Evolutionary conservation across 768 basidiomycete species (phyloP).

Genomic region (Auricularia sp.): DNA sequence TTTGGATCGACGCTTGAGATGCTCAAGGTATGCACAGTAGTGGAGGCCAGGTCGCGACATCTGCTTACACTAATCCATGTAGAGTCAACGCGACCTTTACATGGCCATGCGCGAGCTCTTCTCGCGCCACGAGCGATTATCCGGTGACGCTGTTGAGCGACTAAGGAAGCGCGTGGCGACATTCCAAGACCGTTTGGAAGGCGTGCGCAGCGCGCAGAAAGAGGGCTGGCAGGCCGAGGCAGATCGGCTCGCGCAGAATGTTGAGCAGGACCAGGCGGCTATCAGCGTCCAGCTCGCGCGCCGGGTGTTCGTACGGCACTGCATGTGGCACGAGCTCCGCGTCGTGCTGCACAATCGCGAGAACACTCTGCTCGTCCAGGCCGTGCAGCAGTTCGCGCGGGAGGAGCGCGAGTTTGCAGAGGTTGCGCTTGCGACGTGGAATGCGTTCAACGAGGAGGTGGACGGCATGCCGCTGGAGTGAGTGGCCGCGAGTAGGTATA

Average conservation of each 20-base stretch:
- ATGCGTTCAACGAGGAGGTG: slow-evolving; percentile 54
- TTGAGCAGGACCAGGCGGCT: slow-evolving; percentile 79
- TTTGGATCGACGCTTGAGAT: slow-evolving; percentile 64
- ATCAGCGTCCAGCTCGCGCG: slow-evolving; percentile 67
- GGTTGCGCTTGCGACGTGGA: slow-evolving; percentile 61
- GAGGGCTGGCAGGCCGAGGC: slow-evolving; percentile 82
- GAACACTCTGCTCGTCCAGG: slow-evolving; percentile 65
- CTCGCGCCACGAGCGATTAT: slow-evolving; percentile 78
- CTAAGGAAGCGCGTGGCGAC: slow-evolving; percentile 78
- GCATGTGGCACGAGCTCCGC: slow-evolving; percentile 94
- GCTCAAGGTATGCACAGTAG: slow-evolving; percentile 44
- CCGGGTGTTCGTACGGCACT: slow-evolving; percentile 71
- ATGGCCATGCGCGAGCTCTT: slow-evolving; percentile 81
- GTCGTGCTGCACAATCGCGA: slow-evolving; percentile 87
- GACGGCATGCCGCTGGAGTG: slow-evolving; percentile 82
- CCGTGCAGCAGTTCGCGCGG: slow-evolving; percentile 60
- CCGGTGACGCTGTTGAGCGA: slow-evolving; percentile 78
- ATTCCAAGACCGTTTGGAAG: slow-evolving; percentile 66
- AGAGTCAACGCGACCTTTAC: slow-evolving; percentile 79
- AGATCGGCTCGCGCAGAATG: slow-evolving; percentile 56
- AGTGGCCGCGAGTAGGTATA: slow-evolving; percentile 7
- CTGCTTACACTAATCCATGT: slow-evolving; percentile 7
- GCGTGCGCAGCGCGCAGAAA: slow-evolving; percentile 55
- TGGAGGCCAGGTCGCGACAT: not conserved
- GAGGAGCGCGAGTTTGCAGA: slow-evolving; percentile 66